phyloP scores from a whole-genome alignment of 345 rosid species.

The Brassica cretica region DNA sequence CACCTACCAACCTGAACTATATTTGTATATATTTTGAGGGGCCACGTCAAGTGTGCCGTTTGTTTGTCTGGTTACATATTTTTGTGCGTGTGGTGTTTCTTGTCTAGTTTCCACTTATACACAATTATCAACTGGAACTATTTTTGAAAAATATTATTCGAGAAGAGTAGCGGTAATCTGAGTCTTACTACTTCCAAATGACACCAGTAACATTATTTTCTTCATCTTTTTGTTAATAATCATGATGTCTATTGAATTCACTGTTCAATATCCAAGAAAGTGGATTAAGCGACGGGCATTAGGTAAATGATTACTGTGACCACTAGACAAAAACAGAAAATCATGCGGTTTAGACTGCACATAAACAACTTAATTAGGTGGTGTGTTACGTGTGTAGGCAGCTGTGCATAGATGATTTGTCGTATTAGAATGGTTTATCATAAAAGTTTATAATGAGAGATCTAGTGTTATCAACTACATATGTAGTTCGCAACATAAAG shows the following conservation, averaged over 20 bases:
- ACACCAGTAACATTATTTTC: too few relatives aligned
- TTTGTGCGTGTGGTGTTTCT: slow-evolving; percentile 35
- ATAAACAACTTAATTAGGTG: not conserved
- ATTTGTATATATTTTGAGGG: slow-evolving; percentile 30
- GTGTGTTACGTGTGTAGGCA: not conserved
- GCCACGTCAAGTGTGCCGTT: slow-evolving; percentile 32
- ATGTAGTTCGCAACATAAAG: not conserved
- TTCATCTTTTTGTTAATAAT: not conserved
- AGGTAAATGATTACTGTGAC: not conserved
- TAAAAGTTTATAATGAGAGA: not conserved
- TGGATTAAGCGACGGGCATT: not conserved
- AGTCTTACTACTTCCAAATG: not conserved
- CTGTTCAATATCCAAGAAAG: not conserved
- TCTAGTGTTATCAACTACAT: not conserved
- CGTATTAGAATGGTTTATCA: not conserved
- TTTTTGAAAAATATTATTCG: slow-evolving; percentile 2
- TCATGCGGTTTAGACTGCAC: not conserved
- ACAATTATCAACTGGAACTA: slow-evolving; percentile 16
- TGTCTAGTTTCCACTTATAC: slow-evolving; percentile 40
- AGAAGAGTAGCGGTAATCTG: slow-evolving; percentile 9
- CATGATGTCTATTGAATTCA: not conserved
- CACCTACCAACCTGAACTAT: slow-evolving; percentile 39
- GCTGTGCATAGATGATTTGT: not conserved
- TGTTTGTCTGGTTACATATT: slow-evolving; percentile 19
- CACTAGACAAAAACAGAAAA: not conserved